Evolutionary conservation across 1,284 basidiomycete species (phyloP), one percentile per base, ranked within the genome.

Genomic region (Sanghuangporus weigelae): DNA sequence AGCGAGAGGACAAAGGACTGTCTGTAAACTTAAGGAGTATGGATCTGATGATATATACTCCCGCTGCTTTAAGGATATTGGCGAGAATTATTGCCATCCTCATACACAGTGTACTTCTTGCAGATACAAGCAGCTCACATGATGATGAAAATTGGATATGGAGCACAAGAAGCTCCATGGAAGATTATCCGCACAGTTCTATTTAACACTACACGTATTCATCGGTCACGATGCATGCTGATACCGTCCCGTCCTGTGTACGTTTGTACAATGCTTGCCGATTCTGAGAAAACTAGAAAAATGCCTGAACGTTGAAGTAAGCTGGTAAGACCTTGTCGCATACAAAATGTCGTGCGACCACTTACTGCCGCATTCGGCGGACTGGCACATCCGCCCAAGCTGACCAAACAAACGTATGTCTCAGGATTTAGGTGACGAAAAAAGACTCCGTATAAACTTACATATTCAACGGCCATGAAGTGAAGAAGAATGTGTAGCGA

Each of bases 391-490:
- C 85, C 87, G 8, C 86, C 85, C 35, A 87, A 82, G 49, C 84
- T 87, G 50, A 26, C 31, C 6, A 53, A 7, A 7, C 35, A 60
- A 26, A 7, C 6, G 59, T 42, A 14, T n/a, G 16, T 7, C 7
- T 3, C 7, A 16, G 21, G 16, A 21, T n/a, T n/a, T 19, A n/a
- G 44, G 54, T 4, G 16, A 46, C 16, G 44, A 19, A 21, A 55
- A 56, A 5, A 62, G 35, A 11, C 44, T 39, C 40, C 39, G 1
- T 44, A 57, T 2, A 14, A 7, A 74, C 85, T 70, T 69, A 87
- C 86, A 88, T 82, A 68, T 87, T 82, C 68, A 89, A 73, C 1
- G 87, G 87, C 87, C 86, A 89, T 6, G 87, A 89, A 0, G 85
- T 80, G 73, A 89, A 86, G 75, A 88, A 89, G 73, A 89, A 89